A percentile compares a stretch with the other conserved stretches of the same genome.
These are phyloP conservation scores for Salvia miltiorrhiza DNA, from an alignment of 257 asterid species.

Conservation along the genomic window DNA sequence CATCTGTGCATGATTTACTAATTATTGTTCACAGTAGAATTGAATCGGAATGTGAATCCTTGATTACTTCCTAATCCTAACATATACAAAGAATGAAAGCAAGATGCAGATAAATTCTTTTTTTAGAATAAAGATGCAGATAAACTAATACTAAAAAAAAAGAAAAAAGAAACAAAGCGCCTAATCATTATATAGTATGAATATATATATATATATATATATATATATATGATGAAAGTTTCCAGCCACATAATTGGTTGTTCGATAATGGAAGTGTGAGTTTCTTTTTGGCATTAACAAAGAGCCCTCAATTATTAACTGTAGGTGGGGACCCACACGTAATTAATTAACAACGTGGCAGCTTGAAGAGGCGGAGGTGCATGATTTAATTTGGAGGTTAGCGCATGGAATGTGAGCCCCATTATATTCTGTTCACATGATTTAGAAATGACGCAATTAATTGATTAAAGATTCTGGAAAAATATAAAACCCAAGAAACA, in stretches of 20 bases:
- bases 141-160: too few relatives aligned
- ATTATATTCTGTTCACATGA: conserved; percentile 30
- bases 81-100: too few relatives aligned
- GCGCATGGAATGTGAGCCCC: conserved; percentile 21
- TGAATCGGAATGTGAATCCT: too few relatives aligned
- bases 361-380: conserved; percentile 23
- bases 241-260: conserved; percentile 8
- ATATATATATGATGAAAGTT: too few relatives aligned
- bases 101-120: too few relatives aligned
- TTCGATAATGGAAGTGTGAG: conserved; percentile 5
- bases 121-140: too few relatives aligned
- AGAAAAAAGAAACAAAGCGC: background rate
- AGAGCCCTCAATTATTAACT: background rate
- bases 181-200: background rate
- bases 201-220: too few relatives aligned
- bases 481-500: background rate
- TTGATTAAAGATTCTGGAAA: conserved; percentile 1
- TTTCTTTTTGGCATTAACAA: conserved; percentile 10
- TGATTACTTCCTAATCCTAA: too few relatives aligned
- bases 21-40: too few relatives aligned
- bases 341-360: conserved; percentile 27
- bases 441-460: conserved; percentile 22
- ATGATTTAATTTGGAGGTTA: conserved; percentile 33
- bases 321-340: conserved; percentile 17
- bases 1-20: too few relatives aligned